phyloP scores from a whole-genome alignment of 2,329 filamentous ascomycete genomes.

The Zymoseptoria crescenta region DNA sequence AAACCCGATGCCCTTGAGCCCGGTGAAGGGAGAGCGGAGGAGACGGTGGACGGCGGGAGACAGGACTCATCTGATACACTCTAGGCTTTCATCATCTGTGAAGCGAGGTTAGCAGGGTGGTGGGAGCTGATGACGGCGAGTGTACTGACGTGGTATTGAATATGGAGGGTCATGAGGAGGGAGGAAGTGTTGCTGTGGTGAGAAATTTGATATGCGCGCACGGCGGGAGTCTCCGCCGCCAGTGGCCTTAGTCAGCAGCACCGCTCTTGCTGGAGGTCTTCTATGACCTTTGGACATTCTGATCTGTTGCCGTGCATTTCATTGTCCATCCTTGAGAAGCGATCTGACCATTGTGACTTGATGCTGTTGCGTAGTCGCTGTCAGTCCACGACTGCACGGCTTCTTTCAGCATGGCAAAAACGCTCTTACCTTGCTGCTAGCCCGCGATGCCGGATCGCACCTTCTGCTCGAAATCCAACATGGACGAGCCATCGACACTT shows the following conservation, averaged over 20 bases:
- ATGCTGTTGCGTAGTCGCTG: constrained; percentile 19
- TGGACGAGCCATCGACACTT: not conserved
- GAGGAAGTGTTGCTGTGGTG: constrained; percentile 21
- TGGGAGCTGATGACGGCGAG: not conserved
- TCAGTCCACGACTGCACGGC: constrained; percentile 9
- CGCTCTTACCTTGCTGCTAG: not conserved
- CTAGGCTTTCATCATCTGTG: constrained; percentile 98
- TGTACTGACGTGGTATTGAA: constrained; percentile 88
- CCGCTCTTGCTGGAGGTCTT: not conserved
- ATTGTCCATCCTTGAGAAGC: not conserved
- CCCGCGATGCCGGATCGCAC: not conserved
- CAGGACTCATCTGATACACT: constrained; percentile 84
- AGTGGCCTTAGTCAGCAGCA: not conserved
- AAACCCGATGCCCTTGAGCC: constrained; percentile 81
- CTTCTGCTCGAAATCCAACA: not conserved
- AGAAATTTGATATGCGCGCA: constrained; percentile 3
- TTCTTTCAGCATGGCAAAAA: constrained; percentile 5
- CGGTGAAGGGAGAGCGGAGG: constrained; percentile 68
- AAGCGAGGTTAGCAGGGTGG: constrained; percentile 17
- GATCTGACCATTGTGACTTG: constrained; percentile 8
- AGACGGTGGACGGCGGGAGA: constrained; percentile 33
- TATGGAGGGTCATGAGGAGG: constrained; percentile 76
- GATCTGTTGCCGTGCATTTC: not conserved
- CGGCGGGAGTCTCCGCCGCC: not conserved
- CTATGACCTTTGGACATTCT: not conserved